Evolutionary conservation across 257 asterid species (phyloP).

Genomic region (Phtheirospermum japonicum): DNA sequence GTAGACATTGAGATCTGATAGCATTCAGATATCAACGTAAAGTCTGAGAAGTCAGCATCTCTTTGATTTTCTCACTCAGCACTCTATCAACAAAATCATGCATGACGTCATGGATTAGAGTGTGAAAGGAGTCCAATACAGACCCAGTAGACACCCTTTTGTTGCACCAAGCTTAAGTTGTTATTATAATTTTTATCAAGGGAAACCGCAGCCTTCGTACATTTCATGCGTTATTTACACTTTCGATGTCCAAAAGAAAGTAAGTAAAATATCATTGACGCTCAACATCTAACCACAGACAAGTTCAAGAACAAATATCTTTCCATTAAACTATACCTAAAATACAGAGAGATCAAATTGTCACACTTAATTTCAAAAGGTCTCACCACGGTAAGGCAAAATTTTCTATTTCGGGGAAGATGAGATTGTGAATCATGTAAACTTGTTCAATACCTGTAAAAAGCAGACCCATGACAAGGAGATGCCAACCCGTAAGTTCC

Average conservation of each 20-base stretch:
- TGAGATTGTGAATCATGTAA: constrained; percentile 13
- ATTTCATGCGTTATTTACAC: constrained; percentile 16
- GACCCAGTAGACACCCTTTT: constrained; percentile 15
- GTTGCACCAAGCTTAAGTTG: constrained; percentile 20
- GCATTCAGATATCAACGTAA: constrained; percentile 11
- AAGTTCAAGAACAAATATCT: constrained; percentile 14
- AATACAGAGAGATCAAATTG: constrained; percentile 21
- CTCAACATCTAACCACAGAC: constrained; percentile 7
- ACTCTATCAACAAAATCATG: constrained; percentile 21
- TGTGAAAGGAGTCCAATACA: constrained; percentile 10
- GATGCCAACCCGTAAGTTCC: constrained; percentile 75
- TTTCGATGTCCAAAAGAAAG: constrained; percentile 18
- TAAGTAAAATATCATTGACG: constrained; percentile 14
- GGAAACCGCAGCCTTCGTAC: constrained; percentile 1
- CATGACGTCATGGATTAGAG: constrained; percentile 3
- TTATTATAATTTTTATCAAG: constrained; percentile 10
- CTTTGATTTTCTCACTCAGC: constrained; percentile 25
- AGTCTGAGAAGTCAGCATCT: not conserved
- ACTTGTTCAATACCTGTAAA: constrained; percentile 64
- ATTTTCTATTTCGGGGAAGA: constrained; percentile 18
- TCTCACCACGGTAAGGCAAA: constrained; percentile 6
- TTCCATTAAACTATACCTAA: constrained; percentile 18
- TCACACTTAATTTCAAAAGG: constrained; percentile 17
- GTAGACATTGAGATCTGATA: constrained; percentile 22
- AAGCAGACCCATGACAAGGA: constrained; percentile 97